These are phyloP conservation scores for Anastatica hierochuntica DNA, from an alignment of 345 rosid genomes.

Conservation along the genomic window DNA sequence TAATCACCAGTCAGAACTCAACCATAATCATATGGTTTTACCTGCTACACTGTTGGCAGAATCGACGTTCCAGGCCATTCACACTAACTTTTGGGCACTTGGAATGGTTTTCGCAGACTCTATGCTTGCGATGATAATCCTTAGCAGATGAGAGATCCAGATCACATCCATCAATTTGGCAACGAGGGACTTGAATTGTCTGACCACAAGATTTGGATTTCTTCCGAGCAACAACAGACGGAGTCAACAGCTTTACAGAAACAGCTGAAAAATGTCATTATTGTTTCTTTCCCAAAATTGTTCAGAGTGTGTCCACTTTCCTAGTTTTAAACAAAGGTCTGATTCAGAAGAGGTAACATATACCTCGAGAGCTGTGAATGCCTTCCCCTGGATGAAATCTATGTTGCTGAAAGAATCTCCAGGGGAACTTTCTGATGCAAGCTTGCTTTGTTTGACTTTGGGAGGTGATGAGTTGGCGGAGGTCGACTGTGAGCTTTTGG, in stretches of 20 bases:
- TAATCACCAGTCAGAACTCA: neutral
- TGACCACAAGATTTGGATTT: slow-evolving; percentile 48
- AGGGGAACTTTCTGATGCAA: slow-evolving; percentile 18
- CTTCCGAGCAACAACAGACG: slow-evolving; percentile 46
- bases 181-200: slow-evolving; percentile 40
- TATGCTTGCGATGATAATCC: slow-evolving; percentile 72
- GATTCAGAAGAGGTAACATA: slow-evolving; percentile 22
- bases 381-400: slow-evolving; percentile 20
- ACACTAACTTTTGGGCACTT: slow-evolving; percentile 62
- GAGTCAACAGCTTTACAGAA: slow-evolving; percentile 26
- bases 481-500: slow-evolving; percentile 28
- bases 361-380: slow-evolving; percentile 15
- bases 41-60: slow-evolving; percentile 96
- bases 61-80: slow-evolving; percentile 59
- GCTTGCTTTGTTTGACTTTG: neutral
- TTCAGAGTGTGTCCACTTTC: slow-evolving; percentile 50
- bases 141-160: slow-evolving; percentile 47
- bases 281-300: slow-evolving; percentile 42
- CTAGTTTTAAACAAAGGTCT: slow-evolving; percentile 22
- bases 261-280: slow-evolving; percentile 32
- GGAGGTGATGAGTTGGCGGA: slow-evolving; percentile 16
- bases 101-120: slow-evolving; percentile 72
- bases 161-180: slow-evolving; percentile 76
- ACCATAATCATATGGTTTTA: slow-evolving; percentile 19
- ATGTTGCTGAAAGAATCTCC: slow-evolving; percentile 23